Conservation (phyloP, 2,329 filamentous ascomycete species). For the Myriosclerotinia curreyana region DNA sequence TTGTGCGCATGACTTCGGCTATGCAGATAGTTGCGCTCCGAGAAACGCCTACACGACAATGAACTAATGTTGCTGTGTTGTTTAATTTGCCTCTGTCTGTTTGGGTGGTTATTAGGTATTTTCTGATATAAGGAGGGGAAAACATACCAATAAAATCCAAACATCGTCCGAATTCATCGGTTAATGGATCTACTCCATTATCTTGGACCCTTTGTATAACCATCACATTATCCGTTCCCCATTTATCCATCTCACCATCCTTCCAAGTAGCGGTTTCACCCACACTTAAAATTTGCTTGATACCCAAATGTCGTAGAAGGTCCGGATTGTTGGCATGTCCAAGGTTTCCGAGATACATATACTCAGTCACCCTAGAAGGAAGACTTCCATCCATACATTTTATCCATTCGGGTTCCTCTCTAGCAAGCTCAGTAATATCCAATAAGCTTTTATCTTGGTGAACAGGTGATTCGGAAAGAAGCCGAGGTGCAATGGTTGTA, state of each 20-base stretch:
- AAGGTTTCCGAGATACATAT: slow-evolving; percentile 95
- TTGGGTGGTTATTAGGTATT: slow-evolving; percentile 23
- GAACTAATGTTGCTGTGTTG: slow-evolving; percentile 83
- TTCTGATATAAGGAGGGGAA: slow-evolving; percentile 15
- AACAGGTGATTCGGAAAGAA: slow-evolving; percentile 68
- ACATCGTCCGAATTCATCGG: slow-evolving; percentile 78
- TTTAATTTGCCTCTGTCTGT: slow-evolving; percentile 74
- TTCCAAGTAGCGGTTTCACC: slow-evolving; percentile 85
- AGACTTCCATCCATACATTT: slow-evolving; percentile 82
- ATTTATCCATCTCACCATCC: slow-evolving; percentile 64
- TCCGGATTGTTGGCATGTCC: slow-evolving; percentile 92
- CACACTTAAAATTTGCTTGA: slow-evolving; percentile 84
- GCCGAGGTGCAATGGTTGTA: slow-evolving; percentile 69
- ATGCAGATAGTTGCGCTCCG: slow-evolving; percentile 97
- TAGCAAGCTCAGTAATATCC: slow-evolving; percentile 52
- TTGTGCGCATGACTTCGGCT: slow-evolving; percentile 89
- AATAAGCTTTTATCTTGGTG: slow-evolving; percentile 48
- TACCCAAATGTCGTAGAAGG: slow-evolving; percentile 74
- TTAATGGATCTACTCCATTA: slow-evolving; percentile 92
- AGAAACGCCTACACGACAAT: slow-evolving; percentile 94
- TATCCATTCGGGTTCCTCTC: slow-evolving; percentile 74
- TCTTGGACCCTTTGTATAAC: slow-evolving; percentile 86
- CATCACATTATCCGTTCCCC: slow-evolving; percentile 76
- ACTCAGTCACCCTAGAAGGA: slow-evolving; percentile 82
- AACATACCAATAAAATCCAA: slow-evolving; percentile 86